Evolutionary conservation across 495 filamentous ascomycete species (phyloP), one percentile per base, ranked within the genome.

Genomic region (Penicillium bialowiezense): DNA sequence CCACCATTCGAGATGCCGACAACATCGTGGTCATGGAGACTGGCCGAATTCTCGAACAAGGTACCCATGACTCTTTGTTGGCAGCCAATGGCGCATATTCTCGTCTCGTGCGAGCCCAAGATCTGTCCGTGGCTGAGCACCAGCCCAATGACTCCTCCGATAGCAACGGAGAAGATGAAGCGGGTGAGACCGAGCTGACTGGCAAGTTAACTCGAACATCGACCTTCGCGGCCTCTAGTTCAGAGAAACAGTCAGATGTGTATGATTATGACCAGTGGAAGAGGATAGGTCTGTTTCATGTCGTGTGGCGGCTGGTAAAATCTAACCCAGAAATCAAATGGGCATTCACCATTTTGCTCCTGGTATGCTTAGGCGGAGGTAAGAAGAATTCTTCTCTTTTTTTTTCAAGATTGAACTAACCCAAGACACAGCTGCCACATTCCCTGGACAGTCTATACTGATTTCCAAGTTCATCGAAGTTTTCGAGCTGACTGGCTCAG

Each of bases 21-120:
- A 93, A 92, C 57, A 95, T 96, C 48, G 86, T 95, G 12, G 90
- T 95, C 52, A 91, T 96, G 86, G 69, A 76, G 1, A 63, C 82
- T 37, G 91, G 91, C 33, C 65, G 75, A 13, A 89, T 95, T 41
- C 72, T 93, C 9, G 91, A 96, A 59, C 86, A 88, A 64, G 89
- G 89, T 31, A 83, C 76, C 2, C 88, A 91, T 54, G 72, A 56
- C 3, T 50, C 59, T 7, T 53, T 82, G 8, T 32, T 78, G 3
- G 42, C 35, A 23, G 61, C 55, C 17, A 59, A 71, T 41, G 73
- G 71, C 14, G 78, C 83, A 9, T 90, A 90, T 60, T 79, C 79
- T 52, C 78, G 76, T 29, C 74, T 90, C 9, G 85, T 90, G 15
- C 82, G 79, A 39, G 86, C 86, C 15, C 84, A 89, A 52, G 74